Percentiles rank a stretch among this genome's conserved stretches.
phyloP scores from a whole-genome alignment of 1,284 basidiomycete species.

The Tylopilus orsonianus region DNA sequence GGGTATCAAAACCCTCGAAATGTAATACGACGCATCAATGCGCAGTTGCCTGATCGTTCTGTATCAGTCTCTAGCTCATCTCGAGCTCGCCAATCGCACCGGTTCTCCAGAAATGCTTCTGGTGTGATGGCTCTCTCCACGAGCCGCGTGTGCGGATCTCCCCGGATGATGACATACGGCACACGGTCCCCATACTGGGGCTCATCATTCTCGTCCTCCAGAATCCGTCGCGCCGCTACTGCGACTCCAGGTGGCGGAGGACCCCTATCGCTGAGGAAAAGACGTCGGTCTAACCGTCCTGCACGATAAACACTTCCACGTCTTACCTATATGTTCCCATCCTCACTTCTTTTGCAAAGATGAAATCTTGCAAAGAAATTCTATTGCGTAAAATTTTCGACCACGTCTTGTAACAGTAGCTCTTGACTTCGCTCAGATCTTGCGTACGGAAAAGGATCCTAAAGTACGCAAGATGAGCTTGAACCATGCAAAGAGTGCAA shows the following conservation, averaged over 20 bases:
- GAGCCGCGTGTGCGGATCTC: constrained; percentile 66
- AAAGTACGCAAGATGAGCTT: not conserved
- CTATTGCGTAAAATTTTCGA: constrained; percentile 79
- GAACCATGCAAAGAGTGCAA: not conserved
- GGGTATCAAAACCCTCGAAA: constrained; percentile 83
- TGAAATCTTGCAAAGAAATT: constrained; percentile 86
- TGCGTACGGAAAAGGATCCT: constrained; percentile 89
- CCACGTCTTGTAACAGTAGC: constrained; percentile 88
- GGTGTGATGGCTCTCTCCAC: constrained; percentile 84
- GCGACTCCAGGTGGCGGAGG: constrained; percentile 89
- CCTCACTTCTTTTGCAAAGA: constrained; percentile 91
- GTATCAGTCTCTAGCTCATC: not conserved
- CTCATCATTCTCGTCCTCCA: constrained; percentile 79
- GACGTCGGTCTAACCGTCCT: not conserved
- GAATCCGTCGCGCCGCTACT: constrained; percentile 76
- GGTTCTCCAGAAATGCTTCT: constrained; percentile 71
- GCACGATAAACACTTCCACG: not conserved
- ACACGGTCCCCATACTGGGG: constrained; percentile 92
- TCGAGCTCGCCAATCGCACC: constrained; percentile 42
- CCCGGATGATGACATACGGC: constrained; percentile 83
- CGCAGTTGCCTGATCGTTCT: constrained; percentile 19
- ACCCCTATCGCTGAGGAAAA: constrained; percentile 63
- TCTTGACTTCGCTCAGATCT: constrained; percentile 87
- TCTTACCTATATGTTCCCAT: constrained; percentile 86
- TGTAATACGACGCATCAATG: constrained; percentile 71